Evolutionary conservation across 352 stramenopile species (phyloP), one percentile per base, ranked within the genome.

Genomic region (Pythium vanterpoolii): DNA sequence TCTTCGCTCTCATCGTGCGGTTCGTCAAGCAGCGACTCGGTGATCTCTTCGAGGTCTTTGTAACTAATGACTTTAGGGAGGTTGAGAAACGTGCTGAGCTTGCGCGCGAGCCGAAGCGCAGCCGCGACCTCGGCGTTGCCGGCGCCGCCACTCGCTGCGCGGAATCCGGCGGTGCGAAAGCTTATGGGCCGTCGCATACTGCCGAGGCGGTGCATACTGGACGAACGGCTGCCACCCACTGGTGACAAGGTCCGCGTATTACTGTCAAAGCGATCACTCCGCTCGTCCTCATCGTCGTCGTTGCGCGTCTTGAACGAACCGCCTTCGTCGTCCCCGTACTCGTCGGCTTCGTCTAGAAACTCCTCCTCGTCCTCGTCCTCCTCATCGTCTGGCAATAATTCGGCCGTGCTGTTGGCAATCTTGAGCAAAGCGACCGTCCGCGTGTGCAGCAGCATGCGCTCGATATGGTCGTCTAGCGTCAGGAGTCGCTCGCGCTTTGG

Each of bases 11-110:
- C 62, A 9, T 75, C 60, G 10, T 76, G 68, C 0, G 71, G 70
- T n/a, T 88, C 75, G 28, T 87, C 69, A 4, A 90, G 58, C 50
- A 90, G 59, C 59, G 70, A 77, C 51, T 90, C 77, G 3, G 81
- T 90, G 59, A 90, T 90, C 78, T 76, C 71, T 66, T 90, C 79
- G 4, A 90, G 54, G 23, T 90, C 81, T 16, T 74, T 66, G 60
- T 87, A 89, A 55, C 81, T 90, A 59, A 90, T 89, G 34, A 85
- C 72, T 18, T 79, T 80, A 10, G 81, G 81, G 0, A 90, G 47
- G 53, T 76, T 89, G 21, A 90, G 64, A 39, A 88, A 89, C 24
- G 76, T 74, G 38, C 81, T 90, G 16, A 90, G 62, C 27, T 73
- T 89, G 13, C 76, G 77, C 7, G 76, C 79, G 16, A 90, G 64